Base-by-base conservation (phyloP, 2,329 filamentous ascomycete genomes). In the Teratosphaeria destructans region DNA sequence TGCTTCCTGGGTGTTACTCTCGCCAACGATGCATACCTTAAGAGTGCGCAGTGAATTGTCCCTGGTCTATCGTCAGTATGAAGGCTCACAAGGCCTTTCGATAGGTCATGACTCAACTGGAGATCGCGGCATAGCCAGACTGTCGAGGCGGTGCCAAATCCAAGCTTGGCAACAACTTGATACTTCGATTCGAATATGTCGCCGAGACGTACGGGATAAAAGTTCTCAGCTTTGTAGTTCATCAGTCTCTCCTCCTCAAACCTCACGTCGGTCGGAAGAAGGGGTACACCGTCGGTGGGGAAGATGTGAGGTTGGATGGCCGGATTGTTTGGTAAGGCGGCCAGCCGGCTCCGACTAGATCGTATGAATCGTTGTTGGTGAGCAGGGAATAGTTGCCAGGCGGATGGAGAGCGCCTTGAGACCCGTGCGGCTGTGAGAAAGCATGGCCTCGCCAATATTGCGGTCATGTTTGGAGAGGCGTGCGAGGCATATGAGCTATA, bases 41-140 rank as follows among this genome's bases (percentile, higher is more conserved):
- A 39, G 35, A 14, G 35, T 14, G 35, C 11, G 35, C 35, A 39
- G 35, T 12, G 35, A 10, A 7, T 39, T 39, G 11, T 39, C 16
- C 1, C 35, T 39, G 8, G 3, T 7, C 1, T 37, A 37, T 8
- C 12, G 34, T 37, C 12, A 37, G 34, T 7, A 37, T 37, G 8
- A 37, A 12, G 12, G 34, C 34, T 2, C 34, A 37, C 34, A 12
- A 12, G 2, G 12, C 34, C 34, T 8, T 3, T 3, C 34, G 12
- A 37, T 3, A 37, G 12, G 23, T 23, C 23, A 37, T 37, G 7
- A 26, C 19, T 34, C 27, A 34, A 55, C 57, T 55, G 26, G 37
- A 59, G 70, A 67, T 76, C 71, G 39, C 66, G 69, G 49, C 68
- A 70, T 1, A 77, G 68, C 75, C 75, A 77, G 6, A 75, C 72